Percentiles rank a stretch among this genome's conserved stretches.
These are phyloP conservation scores for Lupinus albus DNA, from an alignment of 306 rosid genomes.

Conservation along the genomic window DNA sequence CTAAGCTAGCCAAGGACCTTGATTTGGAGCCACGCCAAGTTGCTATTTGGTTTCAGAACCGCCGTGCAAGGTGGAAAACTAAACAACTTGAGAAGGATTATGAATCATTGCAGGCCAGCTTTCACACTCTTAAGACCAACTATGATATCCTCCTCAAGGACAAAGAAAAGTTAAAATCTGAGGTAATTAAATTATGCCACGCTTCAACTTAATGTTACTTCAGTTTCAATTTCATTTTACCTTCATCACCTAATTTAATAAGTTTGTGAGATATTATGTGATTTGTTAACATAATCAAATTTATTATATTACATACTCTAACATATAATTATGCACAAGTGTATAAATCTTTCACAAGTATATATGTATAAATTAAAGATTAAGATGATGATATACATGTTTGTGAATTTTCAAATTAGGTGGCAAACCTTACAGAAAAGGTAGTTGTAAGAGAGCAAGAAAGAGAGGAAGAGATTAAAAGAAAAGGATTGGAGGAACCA, in stretches of 20 bases:
- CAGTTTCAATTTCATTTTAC: background rate
- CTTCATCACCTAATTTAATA: background rate
- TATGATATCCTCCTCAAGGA: constrained; percentile 65
- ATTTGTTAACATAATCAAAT: background rate
- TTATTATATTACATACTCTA: too few species aligned
- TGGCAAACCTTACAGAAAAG: constrained; percentile 55
- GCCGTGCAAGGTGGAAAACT: constrained; percentile 83
- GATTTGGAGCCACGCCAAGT: constrained; percentile 95
- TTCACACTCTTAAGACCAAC: constrained; percentile 54
- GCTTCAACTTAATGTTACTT: background rate
- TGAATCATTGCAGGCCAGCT: constrained; percentile 56
- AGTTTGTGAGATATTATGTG: background rate
- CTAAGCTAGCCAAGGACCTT: constrained; percentile 70
- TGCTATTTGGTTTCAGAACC: constrained; percentile 96
- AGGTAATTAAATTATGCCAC: constrained; percentile 47
- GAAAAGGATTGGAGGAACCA: constrained; percentile 44
- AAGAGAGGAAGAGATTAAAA: constrained; percentile 49
- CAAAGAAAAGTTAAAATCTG: constrained; percentile 59
- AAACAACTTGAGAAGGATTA: constrained; percentile 85
- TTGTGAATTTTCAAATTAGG: constrained; percentile 45
- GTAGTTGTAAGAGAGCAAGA: constrained; percentile 50
- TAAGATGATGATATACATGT: background rate
- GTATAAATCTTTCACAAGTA: background rate
- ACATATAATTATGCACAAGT: background rate
- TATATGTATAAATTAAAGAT: too few species aligned